Conservation (phyloP, 2,329 filamentous ascomycete species). For the Podosphaera xanthii region DNA sequence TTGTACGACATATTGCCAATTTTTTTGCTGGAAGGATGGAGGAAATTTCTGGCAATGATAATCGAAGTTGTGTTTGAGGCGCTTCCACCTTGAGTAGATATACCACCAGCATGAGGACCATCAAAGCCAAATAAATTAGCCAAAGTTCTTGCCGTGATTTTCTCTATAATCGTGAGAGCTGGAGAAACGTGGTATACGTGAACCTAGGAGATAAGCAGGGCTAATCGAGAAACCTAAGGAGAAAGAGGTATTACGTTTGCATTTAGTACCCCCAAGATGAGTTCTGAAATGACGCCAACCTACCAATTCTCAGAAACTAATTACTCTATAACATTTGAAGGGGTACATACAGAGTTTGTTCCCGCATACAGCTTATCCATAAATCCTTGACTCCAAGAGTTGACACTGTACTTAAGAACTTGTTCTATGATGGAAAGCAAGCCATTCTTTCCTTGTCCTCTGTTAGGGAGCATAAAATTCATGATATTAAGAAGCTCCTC, state of each 20-base stretch:
- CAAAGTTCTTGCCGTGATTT: slow-evolving; percentile 49
- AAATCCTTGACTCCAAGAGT: slow-evolving; percentile 97
- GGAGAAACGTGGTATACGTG: slow-evolving; percentile 92
- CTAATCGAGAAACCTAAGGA: neutral
- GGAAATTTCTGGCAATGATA: slow-evolving; percentile 64
- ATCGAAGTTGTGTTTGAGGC: slow-evolving; percentile 71
- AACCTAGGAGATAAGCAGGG: slow-evolving; percentile 23
- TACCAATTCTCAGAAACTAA: slow-evolving; percentile 12
- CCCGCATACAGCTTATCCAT: slow-evolving; percentile 87
- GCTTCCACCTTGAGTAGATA: slow-evolving; percentile 54
- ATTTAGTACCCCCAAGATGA: slow-evolving; percentile 68
- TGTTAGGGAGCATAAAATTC: slow-evolving; percentile 32
- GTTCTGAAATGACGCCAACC: slow-evolving; percentile 66
- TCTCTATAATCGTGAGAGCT: slow-evolving; percentile 69
- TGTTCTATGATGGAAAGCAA: slow-evolving; percentile 46
- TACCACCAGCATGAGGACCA: slow-evolving; percentile 43
- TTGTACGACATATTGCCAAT: slow-evolving; percentile 39
- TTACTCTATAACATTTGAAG: neutral
- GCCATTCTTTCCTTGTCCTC: slow-evolving; percentile 45
- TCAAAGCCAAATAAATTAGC: slow-evolving; percentile 57
- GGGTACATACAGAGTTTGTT: slow-evolving; percentile 46
- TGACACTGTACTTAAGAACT: slow-evolving; percentile 69
- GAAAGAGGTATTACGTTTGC: slow-evolving; percentile 40
- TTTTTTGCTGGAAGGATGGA: slow-evolving; percentile 58
- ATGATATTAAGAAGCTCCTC: slow-evolving; percentile 31